phyloP scores from a whole-genome alignment of 371 early-diverging fungal species.

The Syncephalastrum monosporum region DNA sequence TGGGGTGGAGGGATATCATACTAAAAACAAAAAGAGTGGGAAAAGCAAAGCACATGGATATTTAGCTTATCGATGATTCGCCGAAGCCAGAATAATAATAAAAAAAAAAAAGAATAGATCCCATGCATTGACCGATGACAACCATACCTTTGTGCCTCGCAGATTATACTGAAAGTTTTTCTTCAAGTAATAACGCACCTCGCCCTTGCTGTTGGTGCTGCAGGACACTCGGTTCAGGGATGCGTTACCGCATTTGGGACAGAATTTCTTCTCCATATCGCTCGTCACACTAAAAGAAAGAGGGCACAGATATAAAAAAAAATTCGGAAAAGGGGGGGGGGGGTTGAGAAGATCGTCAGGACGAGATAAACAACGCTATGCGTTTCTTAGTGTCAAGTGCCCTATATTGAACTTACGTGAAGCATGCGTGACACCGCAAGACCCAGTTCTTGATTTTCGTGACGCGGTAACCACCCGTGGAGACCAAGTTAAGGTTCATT shows the following conservation, averaged over 20 bases:
- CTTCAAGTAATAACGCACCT: conserved; percentile 81
- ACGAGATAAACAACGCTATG: background rate
- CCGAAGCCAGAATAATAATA: too few relatives aligned
- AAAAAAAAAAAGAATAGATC: too few relatives aligned
- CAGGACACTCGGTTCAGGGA: conserved; percentile 86
- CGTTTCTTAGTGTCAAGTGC: background rate
- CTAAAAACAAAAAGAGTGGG: conserved; percentile 15
- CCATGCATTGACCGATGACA: background rate
- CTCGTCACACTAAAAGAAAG: conserved; percentile 60
- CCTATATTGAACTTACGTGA: conserved; percentile 57
- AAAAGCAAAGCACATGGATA: too few relatives aligned
- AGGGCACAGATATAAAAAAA: background rate
- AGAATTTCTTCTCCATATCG: conserved; percentile 90
- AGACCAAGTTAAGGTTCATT: conserved; percentile 84
- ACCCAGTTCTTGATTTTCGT: conserved; percentile 83
- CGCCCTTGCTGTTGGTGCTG: conserved; percentile 79
- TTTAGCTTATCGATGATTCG: too few relatives aligned
- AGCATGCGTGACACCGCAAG: conserved; percentile 94
- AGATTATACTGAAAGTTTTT: conserved; percentile 87
- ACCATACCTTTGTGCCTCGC: conserved; percentile 79
- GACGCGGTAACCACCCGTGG: conserved; percentile 83
- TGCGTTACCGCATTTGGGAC: conserved; percentile 89
- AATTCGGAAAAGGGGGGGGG: too few relatives aligned
- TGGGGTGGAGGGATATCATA: conserved; percentile 85
- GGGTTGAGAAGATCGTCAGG: background rate